A percentile compares a stretch with the other conserved stretches of the same genome.
Evolutionary conservation across 2,329 filamentous ascomycete genomes (phyloP).

Genomic region (Cladosporium sp.): DNA sequence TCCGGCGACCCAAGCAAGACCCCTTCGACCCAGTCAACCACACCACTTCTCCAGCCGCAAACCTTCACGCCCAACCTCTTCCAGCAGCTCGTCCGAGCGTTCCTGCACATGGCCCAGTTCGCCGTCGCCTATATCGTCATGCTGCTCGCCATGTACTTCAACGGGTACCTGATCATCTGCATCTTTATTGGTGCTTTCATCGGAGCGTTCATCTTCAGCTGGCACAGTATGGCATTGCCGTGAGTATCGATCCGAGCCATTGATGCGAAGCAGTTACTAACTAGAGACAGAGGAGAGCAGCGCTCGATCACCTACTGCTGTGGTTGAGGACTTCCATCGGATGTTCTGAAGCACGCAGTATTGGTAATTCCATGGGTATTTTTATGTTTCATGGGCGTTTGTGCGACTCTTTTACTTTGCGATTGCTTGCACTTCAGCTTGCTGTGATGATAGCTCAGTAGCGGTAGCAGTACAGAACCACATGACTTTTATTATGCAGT

Average conservation of each 20-base stretch:
- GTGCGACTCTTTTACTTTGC: background rate
- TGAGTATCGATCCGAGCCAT: background rate
- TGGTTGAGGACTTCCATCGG: constrained; percentile 20
- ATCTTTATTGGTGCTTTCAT: constrained; percentile 76
- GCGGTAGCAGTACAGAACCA: background rate
- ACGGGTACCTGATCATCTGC: constrained; percentile 74
- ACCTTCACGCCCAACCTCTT: constrained; percentile 55
- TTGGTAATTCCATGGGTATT: background rate
- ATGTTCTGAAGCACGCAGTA: background rate
- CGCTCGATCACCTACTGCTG: constrained; percentile 29
- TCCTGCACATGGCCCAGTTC: constrained; percentile 71
- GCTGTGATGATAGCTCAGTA: background rate
- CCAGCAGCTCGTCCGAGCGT: constrained; percentile 67
- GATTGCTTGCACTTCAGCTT: background rate
- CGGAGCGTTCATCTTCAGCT: constrained; percentile 72
- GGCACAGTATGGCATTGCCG: constrained; percentile 50
- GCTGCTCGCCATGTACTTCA: constrained; percentile 64
- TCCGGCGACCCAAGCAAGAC: background rate
- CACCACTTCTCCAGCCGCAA: background rate
- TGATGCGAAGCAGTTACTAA: constrained; percentile 11
- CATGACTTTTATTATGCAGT: background rate
- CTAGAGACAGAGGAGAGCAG: constrained; percentile 20
- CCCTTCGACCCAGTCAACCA: constrained; percentile 1
- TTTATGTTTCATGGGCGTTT: background rate
- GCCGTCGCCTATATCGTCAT: constrained; percentile 78